phyloP scores from a whole-genome alignment of 805 yeast genomes.

The Yarrowia keelungensis region DNA sequence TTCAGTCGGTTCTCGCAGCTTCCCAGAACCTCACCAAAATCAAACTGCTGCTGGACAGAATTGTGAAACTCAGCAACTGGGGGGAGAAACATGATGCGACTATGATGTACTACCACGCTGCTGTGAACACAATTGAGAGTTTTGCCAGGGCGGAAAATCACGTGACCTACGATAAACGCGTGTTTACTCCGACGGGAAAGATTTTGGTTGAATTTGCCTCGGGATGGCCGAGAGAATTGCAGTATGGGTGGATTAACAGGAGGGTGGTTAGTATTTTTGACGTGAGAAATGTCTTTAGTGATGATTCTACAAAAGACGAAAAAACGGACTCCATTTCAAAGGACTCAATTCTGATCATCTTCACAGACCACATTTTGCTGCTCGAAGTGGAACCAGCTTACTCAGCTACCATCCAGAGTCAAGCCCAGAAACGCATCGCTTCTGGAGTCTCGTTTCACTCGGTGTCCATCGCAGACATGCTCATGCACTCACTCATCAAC shows the following conservation, averaged over 20 bases:
- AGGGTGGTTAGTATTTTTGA: constrained; percentile 81
- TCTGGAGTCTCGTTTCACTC: constrained; percentile 49
- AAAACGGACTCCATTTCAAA: constrained; percentile 43
- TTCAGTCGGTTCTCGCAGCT: constrained; percentile 69
- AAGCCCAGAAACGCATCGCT: neutral
- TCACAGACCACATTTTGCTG: constrained; percentile 66
- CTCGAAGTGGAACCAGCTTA: constrained; percentile 3
- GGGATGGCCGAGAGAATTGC: constrained; percentile 87
- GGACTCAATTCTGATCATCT: constrained; percentile 52
- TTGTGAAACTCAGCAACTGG: constrained; percentile 57
- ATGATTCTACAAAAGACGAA: neutral
- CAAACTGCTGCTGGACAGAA: constrained; percentile 69
- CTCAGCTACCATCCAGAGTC: neutral
- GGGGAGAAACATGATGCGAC: constrained; percentile 48
- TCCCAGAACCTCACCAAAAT: constrained; percentile 74
- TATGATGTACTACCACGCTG: constrained; percentile 56
- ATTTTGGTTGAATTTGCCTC: constrained; percentile 81
- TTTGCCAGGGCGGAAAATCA: constrained; percentile 66
- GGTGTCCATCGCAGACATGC: constrained; percentile 75
- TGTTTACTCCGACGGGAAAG: constrained; percentile 91
- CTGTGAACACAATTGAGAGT: constrained; percentile 75
- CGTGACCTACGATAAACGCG: constrained; percentile 64
- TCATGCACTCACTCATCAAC: constrained; percentile 89
- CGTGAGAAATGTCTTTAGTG: constrained; percentile 50
- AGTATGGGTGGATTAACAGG: constrained; percentile 86